Conservation (phyloP, 1,139 yeast species). For the Candida sojae region DNA sequence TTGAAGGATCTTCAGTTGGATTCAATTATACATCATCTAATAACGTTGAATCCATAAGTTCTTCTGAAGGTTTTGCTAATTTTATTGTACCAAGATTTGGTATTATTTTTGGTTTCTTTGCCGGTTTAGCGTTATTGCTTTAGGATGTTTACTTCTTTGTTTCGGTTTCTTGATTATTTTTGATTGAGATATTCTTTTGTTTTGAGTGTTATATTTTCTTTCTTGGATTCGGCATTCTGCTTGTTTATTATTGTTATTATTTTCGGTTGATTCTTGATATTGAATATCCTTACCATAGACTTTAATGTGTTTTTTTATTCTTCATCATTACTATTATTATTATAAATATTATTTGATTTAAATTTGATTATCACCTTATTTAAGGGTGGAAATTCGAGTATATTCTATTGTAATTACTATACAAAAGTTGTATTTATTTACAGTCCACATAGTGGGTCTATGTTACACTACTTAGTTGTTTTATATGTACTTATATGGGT, state of each 20-base stretch:
- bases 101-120: neutral
- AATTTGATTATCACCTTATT: neutral
- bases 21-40: neutral
- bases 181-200: neutral
- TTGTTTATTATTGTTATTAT: neutral
- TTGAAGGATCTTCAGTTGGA: too few species aligned
- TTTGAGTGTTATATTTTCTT: neutral
- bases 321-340: neutral
- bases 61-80: constrained; percentile 3
- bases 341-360: neutral
- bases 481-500: constrained; percentile 85
- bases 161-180: neutral
- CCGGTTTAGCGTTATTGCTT: constrained; percentile 3
- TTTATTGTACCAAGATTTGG: constrained; percentile 1
- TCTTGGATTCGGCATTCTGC: neutral
- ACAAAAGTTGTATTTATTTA: neutral
- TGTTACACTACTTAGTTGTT: neutral
- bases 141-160: neutral
- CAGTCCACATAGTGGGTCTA: neutral
- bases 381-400: too few species aligned
- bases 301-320: neutral
- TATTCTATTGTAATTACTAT: too few species aligned
- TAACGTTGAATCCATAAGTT: neutral
- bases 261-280: neutral
- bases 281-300: neutral